These are phyloP conservation scores for Lotus japonicus DNA, from an alignment of 306 rosid species.

Conservation along the genomic window DNA sequence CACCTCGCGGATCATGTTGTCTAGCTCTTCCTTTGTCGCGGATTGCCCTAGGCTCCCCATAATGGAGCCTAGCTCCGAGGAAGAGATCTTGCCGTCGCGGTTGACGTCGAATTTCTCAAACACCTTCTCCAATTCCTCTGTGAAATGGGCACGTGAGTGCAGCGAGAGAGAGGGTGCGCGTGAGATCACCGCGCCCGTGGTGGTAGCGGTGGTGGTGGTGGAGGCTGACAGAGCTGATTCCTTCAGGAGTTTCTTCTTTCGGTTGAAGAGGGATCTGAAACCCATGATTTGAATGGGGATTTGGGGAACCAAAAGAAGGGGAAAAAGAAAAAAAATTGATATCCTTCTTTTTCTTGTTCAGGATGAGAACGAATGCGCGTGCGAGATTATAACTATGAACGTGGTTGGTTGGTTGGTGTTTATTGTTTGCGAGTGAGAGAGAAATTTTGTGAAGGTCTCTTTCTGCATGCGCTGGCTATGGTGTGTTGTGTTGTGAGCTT, in stretches of 20 bases:
- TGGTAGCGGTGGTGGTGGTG: neutral
- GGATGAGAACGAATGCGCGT: no score
- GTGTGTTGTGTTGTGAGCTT: no score
- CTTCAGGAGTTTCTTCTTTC: conserved; percentile 47
- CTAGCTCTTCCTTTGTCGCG: conserved; percentile 56
- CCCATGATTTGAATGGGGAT: conserved; percentile 38
- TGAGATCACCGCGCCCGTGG: neutral
- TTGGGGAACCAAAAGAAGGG: no score
- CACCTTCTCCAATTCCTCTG: conserved; percentile 58
- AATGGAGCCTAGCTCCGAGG: conserved; percentile 71
- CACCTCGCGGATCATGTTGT: conserved; percentile 60
- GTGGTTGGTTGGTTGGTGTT: no score
- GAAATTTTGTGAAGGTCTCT: no score
- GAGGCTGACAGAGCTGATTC: neutral
- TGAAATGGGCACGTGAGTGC: conserved; percentile 27
- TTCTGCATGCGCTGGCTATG: no score
- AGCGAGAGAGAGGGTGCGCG: conserved; percentile 22
- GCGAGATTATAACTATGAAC: no score
- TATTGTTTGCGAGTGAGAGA: no score
- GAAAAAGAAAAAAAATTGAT: no score
- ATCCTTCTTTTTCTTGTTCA: no score
- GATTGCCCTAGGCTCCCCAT: conserved; percentile 62
- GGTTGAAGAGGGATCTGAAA: conserved; percentile 50
- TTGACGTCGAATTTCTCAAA: conserved; percentile 78
- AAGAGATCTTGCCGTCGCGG: conserved; percentile 84